Percentiles rank a stretch among this genome's conserved stretches.
These are phyloP conservation scores for Anaeromyces robustus DNA, from an alignment of 192 early-diverging fungal species.

Conservation along the genomic window DNA sequence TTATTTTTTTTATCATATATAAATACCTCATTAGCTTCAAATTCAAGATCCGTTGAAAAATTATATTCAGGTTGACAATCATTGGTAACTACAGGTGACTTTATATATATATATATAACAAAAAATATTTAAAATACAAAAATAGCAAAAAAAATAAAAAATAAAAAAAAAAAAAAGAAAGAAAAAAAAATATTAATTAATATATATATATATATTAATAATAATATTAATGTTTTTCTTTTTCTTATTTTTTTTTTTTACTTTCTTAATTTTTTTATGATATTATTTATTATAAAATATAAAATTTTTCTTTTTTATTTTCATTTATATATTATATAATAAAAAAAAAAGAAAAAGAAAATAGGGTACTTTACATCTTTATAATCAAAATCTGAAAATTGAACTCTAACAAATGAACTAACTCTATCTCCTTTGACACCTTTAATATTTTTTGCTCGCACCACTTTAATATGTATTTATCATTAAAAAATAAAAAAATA, in stretches of 20 bases:
- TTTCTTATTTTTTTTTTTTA: neutral
- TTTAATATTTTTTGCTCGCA: conserved; percentile 19
- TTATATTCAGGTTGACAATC: conserved; percentile 30
- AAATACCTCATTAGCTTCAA: conserved; percentile 35
- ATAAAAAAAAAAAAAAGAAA: no score
- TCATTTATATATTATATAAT: neutral
- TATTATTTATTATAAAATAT: no score
- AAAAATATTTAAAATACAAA: no score
- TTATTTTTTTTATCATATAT: neutral
- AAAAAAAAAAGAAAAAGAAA: neutral
- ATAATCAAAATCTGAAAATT: conserved; percentile 40
- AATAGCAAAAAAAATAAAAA: no score
- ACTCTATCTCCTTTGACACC: conserved; percentile 34
- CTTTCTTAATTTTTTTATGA: no score
- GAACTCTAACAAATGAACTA: conserved; percentile 30
- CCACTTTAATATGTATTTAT: conserved; percentile 14
- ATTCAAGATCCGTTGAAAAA: conserved; percentile 18
- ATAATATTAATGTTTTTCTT: no score
- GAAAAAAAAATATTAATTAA: no score
- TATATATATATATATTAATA: no score
- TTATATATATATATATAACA: neutral
- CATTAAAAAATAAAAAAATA: no score
- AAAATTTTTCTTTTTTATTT: no score
- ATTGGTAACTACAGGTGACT: conserved; percentile 26
- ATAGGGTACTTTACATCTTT: conserved; percentile 19